Conservation (phyloP, 1,139 yeast genomes). For the Geotrichum candidum region DNA sequence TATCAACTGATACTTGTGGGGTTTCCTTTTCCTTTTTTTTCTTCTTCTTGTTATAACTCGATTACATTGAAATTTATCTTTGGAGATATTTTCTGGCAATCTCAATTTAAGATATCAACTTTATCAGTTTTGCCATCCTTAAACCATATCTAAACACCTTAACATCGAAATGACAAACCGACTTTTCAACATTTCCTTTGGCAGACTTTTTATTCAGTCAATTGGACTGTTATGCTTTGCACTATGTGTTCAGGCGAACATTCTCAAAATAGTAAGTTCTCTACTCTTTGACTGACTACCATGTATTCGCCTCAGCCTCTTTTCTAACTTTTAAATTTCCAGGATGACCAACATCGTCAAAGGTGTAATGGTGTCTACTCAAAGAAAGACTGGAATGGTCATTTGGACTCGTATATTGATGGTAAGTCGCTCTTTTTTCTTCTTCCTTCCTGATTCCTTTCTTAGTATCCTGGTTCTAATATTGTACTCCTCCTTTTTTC, state of each 20-base stretch:
- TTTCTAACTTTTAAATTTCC: not conserved
- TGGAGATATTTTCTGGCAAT: too few relatives aligned
- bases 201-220: constrained; percentile 1
- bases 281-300: not conserved
- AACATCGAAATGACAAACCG: not conserved
- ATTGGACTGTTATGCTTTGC: constrained; percentile 9
- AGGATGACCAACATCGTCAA: constrained; percentile 39
- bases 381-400: constrained; percentile 83
- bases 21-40: not conserved
- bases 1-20: not conserved
- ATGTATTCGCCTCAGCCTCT: not conserved
- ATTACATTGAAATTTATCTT: not conserved
- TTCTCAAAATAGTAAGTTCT: constrained; percentile 22
- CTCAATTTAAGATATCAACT: not conserved
- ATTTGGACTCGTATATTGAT: constrained; percentile 35
- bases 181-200: constrained; percentile 1
- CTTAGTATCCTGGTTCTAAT: not conserved
- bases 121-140: not conserved
- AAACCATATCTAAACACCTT: not conserved
- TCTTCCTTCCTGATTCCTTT: not conserved
- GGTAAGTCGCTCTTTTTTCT: constrained; percentile 5
- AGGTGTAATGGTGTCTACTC: constrained; percentile 89
- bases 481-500: not conserved
- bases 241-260: constrained; percentile 18
- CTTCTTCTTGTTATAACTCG: not conserved